phyloP scores from a whole-genome alignment of 257 asterid genomes.

The Pogostemon cablin region DNA sequence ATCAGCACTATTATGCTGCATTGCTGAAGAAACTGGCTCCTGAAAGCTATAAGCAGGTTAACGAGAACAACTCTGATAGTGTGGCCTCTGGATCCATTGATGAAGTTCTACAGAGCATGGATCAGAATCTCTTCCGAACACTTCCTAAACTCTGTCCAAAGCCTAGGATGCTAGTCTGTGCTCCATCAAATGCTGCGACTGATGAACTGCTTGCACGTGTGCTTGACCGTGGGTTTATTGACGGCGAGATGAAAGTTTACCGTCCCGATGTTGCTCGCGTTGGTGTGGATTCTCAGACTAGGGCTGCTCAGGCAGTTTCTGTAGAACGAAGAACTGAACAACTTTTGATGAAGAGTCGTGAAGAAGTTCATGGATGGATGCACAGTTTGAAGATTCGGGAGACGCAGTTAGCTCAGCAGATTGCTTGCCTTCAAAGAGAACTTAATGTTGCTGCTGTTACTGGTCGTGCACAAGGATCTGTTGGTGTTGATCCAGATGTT shows the following conservation, averaged over 20 bases:
- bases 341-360: constrained; percentile 79
- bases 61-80: constrained; percentile 68
- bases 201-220: constrained; percentile 97
- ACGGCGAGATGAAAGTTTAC: constrained; percentile 98
- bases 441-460: constrained; percentile 74
- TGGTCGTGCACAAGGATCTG: constrained; percentile 95
- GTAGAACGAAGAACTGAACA: constrained; percentile 97
- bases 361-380: constrained; percentile 91
- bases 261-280: constrained; percentile 98
- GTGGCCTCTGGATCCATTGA: constrained; percentile 89
- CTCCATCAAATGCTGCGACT: constrained; percentile 99
- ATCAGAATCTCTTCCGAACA: constrained; percentile 92
- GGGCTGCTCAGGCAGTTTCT: constrained; percentile 98
- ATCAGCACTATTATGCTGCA: constrained; percentile 97
- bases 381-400: constrained; percentile 77
- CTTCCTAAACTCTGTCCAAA: constrained; percentile 98
- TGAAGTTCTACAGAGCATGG: constrained; percentile 98
- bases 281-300: constrained; percentile 97
- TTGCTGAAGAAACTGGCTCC: constrained; percentile 96
- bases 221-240: constrained; percentile 97
- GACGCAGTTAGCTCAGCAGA: constrained; percentile 80
- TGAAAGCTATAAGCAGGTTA: constrained; percentile 93
- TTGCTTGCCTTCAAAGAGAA: constrained; percentile 84
- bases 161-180: constrained; percentile 99
- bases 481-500: constrained; percentile 98